These are phyloP conservation scores for Penicillium nucicola DNA, from an alignment of 495 filamentous ascomycete species.

Conservation along the genomic window DNA sequence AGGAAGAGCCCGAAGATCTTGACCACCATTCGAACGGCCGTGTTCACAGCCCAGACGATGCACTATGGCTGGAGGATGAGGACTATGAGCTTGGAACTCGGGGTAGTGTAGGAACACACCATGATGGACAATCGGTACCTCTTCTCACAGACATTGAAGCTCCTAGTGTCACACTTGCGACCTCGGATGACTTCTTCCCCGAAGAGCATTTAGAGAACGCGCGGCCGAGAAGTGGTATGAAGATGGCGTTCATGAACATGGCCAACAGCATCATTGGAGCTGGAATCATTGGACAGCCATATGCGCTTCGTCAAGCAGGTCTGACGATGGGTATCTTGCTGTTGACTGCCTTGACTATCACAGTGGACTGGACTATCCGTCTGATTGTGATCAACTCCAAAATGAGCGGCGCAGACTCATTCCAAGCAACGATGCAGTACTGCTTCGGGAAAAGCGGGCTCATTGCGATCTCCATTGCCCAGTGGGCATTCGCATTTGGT, in stretches of 20 bases:
- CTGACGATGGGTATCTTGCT: constrained; percentile 75
- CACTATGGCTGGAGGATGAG: constrained; percentile 54
- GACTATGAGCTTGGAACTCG: constrained; percentile 43
- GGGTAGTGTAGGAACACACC: constrained; percentile 16
- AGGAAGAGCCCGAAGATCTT: constrained; percentile 29
- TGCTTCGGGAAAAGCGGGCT: constrained; percentile 88
- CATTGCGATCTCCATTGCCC: constrained; percentile 83
- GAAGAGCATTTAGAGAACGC: constrained; percentile 59
- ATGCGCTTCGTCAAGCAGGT: constrained; percentile 89
- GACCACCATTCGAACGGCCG: constrained; percentile 36
- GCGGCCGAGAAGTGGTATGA: constrained; percentile 63
- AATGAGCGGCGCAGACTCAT: constrained; percentile 83
- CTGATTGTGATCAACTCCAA: constrained; percentile 96
- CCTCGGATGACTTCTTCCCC: constrained; percentile 53
- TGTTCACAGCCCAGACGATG: constrained; percentile 40
- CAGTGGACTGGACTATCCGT: constrained; percentile 93
- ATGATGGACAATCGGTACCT: constrained; percentile 57
- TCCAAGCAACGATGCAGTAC: constrained; percentile 90
- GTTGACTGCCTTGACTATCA: constrained; percentile 72
- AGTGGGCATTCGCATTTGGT: constrained; percentile 98
- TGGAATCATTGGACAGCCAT: constrained; percentile 96
- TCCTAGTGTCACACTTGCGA: constrained; percentile 80
- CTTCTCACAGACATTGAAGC: constrained; percentile 84
- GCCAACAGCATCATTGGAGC: constrained; percentile 97
- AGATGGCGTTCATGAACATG: constrained; percentile 95